phyloP scores from a whole-genome alignment of 2,329 filamentous ascomycete species.

The Colletotrichum limetticola region DNA sequence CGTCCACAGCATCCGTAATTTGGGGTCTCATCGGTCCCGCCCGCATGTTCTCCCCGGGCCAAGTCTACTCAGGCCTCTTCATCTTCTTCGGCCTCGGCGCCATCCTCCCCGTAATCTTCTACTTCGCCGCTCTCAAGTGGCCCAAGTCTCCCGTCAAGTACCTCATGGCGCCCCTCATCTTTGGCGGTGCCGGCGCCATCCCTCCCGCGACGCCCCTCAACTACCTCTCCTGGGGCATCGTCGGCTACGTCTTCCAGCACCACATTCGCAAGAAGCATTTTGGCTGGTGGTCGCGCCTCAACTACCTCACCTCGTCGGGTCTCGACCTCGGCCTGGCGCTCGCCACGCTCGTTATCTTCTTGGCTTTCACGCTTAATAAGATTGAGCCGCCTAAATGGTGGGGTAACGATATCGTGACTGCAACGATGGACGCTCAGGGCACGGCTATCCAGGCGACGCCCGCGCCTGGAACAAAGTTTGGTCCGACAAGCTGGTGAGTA shows the following conservation, averaged over 20 bases:
- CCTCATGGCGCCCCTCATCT: slow-evolving; percentile 72
- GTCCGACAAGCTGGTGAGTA: slow-evolving; percentile 65
- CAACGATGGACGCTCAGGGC: slow-evolving; percentile 71
- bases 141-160: slow-evolving; percentile 61
- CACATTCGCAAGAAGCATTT: slow-evolving; percentile 71
- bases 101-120: slow-evolving; percentile 61
- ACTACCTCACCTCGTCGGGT: slow-evolving; percentile 77
- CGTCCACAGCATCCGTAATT: slow-evolving; percentile 67
- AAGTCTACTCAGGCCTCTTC: slow-evolving; percentile 70
- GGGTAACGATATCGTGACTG: slow-evolving; percentile 69
- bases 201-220: slow-evolving; percentile 78
- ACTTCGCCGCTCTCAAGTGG: slow-evolving; percentile 59
- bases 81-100: slow-evolving; percentile 69
- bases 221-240: slow-evolving; percentile 78
- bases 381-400: slow-evolving; percentile 75
- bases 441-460: slow-evolving; percentile 68
- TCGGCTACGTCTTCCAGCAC: slow-evolving; percentile 78
- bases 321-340: slow-evolving; percentile 77
- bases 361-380: slow-evolving; percentile 73
- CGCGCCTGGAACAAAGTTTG: slow-evolving; percentile 67
- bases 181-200: slow-evolving; percentile 67
- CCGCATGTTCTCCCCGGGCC: slow-evolving; percentile 71
- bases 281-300: slow-evolving; percentile 79
- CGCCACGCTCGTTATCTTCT: slow-evolving; percentile 75
- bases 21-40: slow-evolving; percentile 75